A percentile compares a stretch with the other conserved stretches of the same genome.
Evolutionary conservation across 176 grass and related monocot genomes (phyloP).

Genomic region (Ananas comosus): DNA sequence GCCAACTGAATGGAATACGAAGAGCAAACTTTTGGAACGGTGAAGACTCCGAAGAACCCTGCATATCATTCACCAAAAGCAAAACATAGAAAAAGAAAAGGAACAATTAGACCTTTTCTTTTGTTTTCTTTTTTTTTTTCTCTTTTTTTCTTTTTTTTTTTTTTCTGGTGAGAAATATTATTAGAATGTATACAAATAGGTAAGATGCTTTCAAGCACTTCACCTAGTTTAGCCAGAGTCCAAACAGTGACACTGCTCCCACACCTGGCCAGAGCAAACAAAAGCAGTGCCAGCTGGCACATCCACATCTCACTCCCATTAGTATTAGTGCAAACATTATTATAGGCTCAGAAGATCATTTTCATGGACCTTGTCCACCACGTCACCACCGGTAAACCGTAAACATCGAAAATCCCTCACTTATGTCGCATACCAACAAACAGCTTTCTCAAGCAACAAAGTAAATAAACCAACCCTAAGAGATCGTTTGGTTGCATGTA

Average conservation of each 20-base stretch:
- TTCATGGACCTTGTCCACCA: too few relatives aligned
- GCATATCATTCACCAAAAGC: conserved; percentile 4
- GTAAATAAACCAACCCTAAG: background rate
- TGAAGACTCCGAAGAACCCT: conserved; percentile 96
- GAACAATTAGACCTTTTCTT: background rate
- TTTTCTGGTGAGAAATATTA: background rate
- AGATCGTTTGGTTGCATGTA: too few relatives aligned
- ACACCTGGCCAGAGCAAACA: conserved; percentile 89
- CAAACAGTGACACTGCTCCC: conserved; percentile 72
- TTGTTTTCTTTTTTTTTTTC: background rate
- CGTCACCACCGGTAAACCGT: too few relatives aligned
- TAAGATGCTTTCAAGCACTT: conserved; percentile 14
- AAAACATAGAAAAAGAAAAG: background rate
- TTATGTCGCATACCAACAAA: too few relatives aligned
- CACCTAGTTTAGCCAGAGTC: conserved; percentile 76
- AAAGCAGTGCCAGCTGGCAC: conserved; percentile 65
- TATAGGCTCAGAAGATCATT: too few relatives aligned
- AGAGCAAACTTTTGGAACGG: conserved; percentile 80
- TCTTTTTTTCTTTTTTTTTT: background rate
- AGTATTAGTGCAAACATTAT: conserved; percentile 19
- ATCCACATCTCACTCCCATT: conserved; percentile 31
- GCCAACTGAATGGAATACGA: conserved; percentile 84
- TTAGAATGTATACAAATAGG: background rate
- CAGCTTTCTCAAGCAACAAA: background rate
- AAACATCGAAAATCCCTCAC: too few relatives aligned